These are phyloP conservation scores for Diacronema lutheri DNA, from an alignment of 78 protist genomes.

Conservation along the genomic window DNA sequence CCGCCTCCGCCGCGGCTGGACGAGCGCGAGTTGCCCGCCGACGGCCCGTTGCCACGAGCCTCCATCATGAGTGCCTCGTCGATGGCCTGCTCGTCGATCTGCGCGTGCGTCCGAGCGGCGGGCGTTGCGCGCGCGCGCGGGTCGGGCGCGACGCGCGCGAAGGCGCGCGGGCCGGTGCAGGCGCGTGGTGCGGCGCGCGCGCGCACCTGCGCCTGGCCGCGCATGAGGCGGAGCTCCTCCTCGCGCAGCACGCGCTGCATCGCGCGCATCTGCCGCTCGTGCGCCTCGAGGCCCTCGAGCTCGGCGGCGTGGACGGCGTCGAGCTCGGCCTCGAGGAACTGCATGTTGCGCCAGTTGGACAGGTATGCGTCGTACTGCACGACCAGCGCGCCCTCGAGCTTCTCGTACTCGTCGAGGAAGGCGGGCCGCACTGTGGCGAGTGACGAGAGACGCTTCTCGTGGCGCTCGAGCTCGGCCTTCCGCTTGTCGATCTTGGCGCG, in stretches of 20 bases:
- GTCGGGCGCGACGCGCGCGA: too few species aligned
- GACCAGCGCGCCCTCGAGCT: neutral
- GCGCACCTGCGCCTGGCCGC: neutral
- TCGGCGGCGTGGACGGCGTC: neutral
- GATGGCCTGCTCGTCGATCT: neutral
- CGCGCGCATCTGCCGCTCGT: neutral
- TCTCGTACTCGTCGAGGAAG: conserved; percentile 39
- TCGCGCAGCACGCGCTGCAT: neutral
- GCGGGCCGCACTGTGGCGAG: conserved; percentile 33
- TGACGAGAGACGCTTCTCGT: conserved; percentile 17
- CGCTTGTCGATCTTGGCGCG: neutral
- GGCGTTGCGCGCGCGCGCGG: too few species aligned
- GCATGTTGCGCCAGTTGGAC: neutral
- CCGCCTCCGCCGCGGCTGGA: too few species aligned
- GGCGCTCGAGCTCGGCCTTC: conserved; percentile 16
- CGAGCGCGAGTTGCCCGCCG: too few species aligned
- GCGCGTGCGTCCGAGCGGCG: too few species aligned
- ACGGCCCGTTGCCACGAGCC: too few species aligned
- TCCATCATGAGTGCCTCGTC: neutral
- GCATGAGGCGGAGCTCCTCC: neutral
- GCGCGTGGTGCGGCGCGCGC: too few species aligned
- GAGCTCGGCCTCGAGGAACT: conserved; percentile 7
- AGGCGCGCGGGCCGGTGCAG: too few species aligned
- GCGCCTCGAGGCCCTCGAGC: neutral
- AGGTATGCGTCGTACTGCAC: neutral